Base-by-base conservation (phyloP, 129 eudicot genomes). In the Tagetes erecta region DNA sequence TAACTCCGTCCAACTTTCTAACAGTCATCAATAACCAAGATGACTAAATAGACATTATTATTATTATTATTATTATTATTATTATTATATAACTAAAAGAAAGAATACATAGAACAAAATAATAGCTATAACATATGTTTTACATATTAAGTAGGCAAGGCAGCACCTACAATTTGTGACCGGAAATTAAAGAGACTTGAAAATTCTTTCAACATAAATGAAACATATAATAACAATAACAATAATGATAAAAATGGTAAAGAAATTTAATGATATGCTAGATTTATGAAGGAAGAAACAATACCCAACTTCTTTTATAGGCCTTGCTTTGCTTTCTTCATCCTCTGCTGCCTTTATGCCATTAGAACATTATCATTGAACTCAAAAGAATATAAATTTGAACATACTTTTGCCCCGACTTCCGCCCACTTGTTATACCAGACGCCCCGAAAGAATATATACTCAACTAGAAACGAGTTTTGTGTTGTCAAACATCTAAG, bases 391-490 rank as follows among this genome's bases (percentile, higher is more conserved):
- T 84, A 78, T 83, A 73, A 75, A 71, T 74, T 53, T 57, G 70
- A 70, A 79, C 49, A 66, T 67, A 68, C 50, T 6, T 13, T n/a
- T 51, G 4, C 0, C 1, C 70, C 52, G 76, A 55, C 71, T 68
- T 80, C 64, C 10, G 9, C 67, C 67, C 42, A 44, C 67, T 35
- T 62, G 73, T 78, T 70, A 64, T 71, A 63, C 60, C 80, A 69
- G 78, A 88, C 82, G 68, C 75, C 83, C 71, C 80, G 78, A 85
- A 88, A 80, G 79, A 80, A 78, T 81, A 84, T 83, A 51, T 84
- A 80, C 86, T 79, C 73, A 68, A 64, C 79, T 69, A 77, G 74
- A 75, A 76, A 76, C 53, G 64, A 76, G 76, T 52, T 72, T 79
- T 66, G 50, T 56, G 71, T 60, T 58, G 46, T 75, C 79, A 64